These are phyloP conservation scores for Fusarium domesticum DNA, from an alignment of 2,329 filamentous ascomycete genomes.

Conservation along the genomic window DNA sequence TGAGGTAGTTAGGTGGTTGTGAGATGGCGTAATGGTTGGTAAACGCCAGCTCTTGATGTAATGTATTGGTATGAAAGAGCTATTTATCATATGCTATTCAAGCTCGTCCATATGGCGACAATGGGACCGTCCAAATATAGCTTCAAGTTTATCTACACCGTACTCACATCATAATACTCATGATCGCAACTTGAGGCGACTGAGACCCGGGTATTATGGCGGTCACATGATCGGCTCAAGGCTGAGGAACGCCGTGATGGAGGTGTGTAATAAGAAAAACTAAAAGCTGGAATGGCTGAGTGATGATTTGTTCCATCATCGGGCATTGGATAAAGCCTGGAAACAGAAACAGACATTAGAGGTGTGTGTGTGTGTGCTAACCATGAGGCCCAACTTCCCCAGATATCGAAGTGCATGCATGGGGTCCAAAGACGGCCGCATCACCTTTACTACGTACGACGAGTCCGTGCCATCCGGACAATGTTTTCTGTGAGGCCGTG, in stretches of 20 bases:
- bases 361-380: too few species aligned
- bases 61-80: too few species aligned
- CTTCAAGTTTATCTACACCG: background rate
- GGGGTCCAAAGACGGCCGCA: too few species aligned
- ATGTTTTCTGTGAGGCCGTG: too few species aligned
- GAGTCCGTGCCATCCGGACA: too few species aligned
- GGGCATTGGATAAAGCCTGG: too few species aligned
- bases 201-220: slow-evolving; percentile 15
- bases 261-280: too few species aligned
- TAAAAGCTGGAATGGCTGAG: slow-evolving; percentile 9
- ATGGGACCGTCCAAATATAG: background rate
- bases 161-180: background rate
- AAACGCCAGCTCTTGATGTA: too few species aligned
- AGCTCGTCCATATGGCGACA: background rate
- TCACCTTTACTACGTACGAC: too few species aligned
- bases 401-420: background rate
- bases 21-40: background rate
- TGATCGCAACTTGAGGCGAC: background rate
- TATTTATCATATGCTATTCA: too few species aligned
- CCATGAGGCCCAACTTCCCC: background rate
- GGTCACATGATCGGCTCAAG: slow-evolving; percentile 21
- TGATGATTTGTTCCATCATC: background rate
- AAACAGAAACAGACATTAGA: background rate
- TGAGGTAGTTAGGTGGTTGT: background rate
- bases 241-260: background rate